Conservation (phyloP, 352 stramenopile genomes). For the Pythium rhizo-oryzae region DNA sequence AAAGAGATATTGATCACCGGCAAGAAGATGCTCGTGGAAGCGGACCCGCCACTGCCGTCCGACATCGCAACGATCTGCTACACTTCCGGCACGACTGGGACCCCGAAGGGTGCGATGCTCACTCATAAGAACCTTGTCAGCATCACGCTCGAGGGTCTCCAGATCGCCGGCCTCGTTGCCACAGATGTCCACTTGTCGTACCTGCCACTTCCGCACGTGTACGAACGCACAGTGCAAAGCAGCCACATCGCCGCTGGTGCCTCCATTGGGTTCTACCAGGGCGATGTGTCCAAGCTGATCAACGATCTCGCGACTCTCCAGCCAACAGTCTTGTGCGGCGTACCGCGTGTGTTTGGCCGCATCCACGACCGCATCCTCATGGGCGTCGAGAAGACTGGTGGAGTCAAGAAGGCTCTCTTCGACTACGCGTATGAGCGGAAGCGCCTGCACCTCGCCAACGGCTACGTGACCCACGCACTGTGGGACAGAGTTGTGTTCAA, state of each 20-base stretch:
- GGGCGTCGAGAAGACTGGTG: conserved; percentile 30
- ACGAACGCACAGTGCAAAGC: conserved; percentile 90
- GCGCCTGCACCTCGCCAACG: conserved; percentile 32
- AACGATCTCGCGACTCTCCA: conserved; percentile 92
- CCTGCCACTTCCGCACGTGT: conserved; percentile 95
- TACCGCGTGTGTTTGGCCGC: conserved; percentile 94
- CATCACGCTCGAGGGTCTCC: conserved; percentile 28
- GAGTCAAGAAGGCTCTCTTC: conserved; percentile 38
- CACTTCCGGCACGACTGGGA: conserved; percentile 72
- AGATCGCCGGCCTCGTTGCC: conserved; percentile 16
- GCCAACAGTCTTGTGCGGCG: conserved; percentile 86
- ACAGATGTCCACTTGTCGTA: conserved; percentile 66
- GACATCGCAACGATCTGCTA: conserved; percentile 95
- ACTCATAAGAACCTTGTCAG: conserved; percentile 52
- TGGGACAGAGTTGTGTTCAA: conserved; percentile 97
- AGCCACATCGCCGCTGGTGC: conserved; percentile 83
- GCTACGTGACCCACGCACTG: conserved; percentile 57
- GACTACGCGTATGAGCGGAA: conserved; percentile 47
- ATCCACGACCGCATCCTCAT: conserved; percentile 82
- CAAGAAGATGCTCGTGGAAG: conserved; percentile 44
- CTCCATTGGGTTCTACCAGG: conserved; percentile 72
- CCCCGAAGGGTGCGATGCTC: conserved; percentile 73
- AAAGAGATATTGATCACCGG: conserved; percentile 40
- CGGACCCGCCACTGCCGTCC: conserved; percentile 43
- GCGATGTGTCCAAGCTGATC: conserved; percentile 88